Conservation (phyloP, 371 early-diverging fungal genomes). For the Mucor plumbeus region DNA sequence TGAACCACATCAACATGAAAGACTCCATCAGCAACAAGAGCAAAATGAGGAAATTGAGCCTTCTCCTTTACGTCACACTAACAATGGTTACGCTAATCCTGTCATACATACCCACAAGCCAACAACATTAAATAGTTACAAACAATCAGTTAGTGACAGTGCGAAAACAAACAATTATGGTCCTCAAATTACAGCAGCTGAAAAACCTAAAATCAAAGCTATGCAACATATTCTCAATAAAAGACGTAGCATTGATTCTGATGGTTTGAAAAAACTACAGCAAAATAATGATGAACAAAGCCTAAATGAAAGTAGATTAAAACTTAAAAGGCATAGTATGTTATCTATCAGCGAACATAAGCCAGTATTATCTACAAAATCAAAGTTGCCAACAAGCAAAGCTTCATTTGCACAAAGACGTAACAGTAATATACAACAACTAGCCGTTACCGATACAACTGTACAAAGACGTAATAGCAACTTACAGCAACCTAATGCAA, state of each 20-base stretch:
- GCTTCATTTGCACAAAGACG: not conserved
- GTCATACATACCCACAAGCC: conserved; percentile 4
- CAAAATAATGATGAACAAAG: not conserved
- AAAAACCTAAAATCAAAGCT: not conserved
- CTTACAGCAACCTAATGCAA: not conserved
- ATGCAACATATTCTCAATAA: not conserved
- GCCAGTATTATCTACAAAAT: not conserved
- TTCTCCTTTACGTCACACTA: not conserved
- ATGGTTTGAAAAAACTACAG: not conserved
- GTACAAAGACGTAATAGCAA: not conserved
- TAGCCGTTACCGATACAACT: not conserved
- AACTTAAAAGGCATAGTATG: not conserved
- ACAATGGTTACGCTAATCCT: conserved; percentile 1
- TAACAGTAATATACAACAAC: not conserved
- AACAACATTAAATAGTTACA: not conserved
- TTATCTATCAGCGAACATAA: not conserved
- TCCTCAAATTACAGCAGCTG: not conserved
- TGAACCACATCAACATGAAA: not conserved
- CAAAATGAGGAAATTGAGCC: not conserved
- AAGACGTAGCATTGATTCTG: conserved; percentile 2
- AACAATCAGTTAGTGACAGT: not conserved
- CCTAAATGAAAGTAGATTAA: not conserved
- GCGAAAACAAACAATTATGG: not conserved
- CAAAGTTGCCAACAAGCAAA: not conserved
- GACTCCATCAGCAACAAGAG: not conserved